Evolutionary conservation across 2,329 filamentous ascomycete species (phyloP), one percentile per base, ranked within the genome.

Genomic region (Phyllosticta citribraziliensis): DNA sequence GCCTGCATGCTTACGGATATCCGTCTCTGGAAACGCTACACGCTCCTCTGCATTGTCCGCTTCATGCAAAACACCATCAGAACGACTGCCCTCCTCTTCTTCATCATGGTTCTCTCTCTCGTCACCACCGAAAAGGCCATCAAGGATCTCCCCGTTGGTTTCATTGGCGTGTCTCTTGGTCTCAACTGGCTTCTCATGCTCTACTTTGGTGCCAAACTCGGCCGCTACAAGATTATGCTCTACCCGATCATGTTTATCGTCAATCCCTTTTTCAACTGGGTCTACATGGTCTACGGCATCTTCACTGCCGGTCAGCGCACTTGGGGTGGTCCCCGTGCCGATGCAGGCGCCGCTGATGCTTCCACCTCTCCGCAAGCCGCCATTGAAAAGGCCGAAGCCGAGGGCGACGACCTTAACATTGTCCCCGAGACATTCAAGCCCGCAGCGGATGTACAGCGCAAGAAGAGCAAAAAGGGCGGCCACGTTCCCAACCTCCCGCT

Each of bases 231-330:
- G 79, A 88, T 95, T 64, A 93, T 90, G 87, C 80, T 97, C 5
- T 97, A 97, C 71, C 93, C 93, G 0, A 69, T 97, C 64, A 97
- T 97, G 91, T 97, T 97, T 72, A 76, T 96, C 55, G 74, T 97
- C 65, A 97, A 97, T 70, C 93, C 94, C 0, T 95, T 97, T 71
- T 92, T 97, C 81, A 97, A 97, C 75, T 97, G 93, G 93, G 84
- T 91, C 62, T 97, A 97, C 77, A 96, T 97, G 88, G 88, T 96
- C 2, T 96, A 97, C 73, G 92, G 91, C 53, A 95, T 96, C 67
- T 94, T 96, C 74, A 97, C 93, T 0, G 91, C 92, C 30, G 91
- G 92, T 20, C 91, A 96, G 72, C 83, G 93, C 65, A 97, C 93
- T 1, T 99, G 94, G 93, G 93, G 93, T 66, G 93, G 93, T 0